Conservation (phyloP, 805 yeast species). For the Metschnikowia gelsemii region DNA sequence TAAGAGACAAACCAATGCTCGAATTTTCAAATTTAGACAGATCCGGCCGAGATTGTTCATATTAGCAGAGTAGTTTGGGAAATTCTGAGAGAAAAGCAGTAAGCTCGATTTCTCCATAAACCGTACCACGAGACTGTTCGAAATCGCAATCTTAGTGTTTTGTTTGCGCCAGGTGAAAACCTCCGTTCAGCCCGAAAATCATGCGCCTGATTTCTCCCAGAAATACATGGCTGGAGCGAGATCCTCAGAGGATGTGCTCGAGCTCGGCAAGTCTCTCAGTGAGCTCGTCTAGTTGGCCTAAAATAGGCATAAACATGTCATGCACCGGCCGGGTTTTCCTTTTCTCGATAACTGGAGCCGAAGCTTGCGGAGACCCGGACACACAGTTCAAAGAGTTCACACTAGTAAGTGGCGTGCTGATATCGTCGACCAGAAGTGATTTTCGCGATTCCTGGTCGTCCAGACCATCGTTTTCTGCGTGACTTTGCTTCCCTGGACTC, state of each 20-base stretch:
- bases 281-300: conserved; percentile 47
- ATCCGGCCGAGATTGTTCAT: too few species aligned
- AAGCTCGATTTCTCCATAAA: too few species aligned
- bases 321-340: conserved; percentile 41
- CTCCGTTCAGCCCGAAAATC: too few species aligned
- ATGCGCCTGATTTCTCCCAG: background rate
- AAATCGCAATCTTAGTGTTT: too few species aligned
- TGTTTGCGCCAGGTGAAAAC: too few species aligned
- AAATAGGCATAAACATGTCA: conserved; percentile 57
- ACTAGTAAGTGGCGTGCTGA: conserved; percentile 39
- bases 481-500: background rate
- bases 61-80: too few species aligned
- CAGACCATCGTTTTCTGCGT: conserved; percentile 3
- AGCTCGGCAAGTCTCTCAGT: conserved; percentile 43
- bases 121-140: too few species aligned
- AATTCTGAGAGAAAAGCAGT: too few species aligned
- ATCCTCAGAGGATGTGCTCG: conserved; percentile 18
- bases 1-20: too few species aligned
- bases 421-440: conserved; percentile 17
- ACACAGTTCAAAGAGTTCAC: conserved; percentile 27
- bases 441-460: conserved; percentile 8
- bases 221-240: background rate
- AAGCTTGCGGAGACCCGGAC: conserved; percentile 8
- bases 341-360: conserved; percentile 11
- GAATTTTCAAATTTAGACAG: background rate